Evolutionary conservation across 2,329 filamentous ascomycete species (phyloP), one percentile per base, ranked within the genome.

Genomic region (Penicillium polonicum): DNA sequence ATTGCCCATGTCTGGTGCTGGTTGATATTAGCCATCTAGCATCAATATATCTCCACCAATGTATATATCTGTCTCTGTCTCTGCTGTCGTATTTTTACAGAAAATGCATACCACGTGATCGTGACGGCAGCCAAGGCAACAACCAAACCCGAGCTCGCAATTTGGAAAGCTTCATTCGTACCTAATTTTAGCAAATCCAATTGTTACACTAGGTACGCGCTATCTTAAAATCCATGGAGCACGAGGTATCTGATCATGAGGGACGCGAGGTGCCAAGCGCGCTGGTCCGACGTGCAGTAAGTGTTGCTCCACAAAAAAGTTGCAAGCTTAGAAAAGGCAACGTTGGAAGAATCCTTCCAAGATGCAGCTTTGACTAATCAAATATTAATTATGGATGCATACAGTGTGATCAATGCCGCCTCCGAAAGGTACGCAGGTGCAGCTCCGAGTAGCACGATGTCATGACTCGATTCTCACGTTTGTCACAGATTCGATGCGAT

Each of bases 401-500:
- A 19, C 23, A 74, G 72, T 74, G 72, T 55, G 71, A 74, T 52
- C 71, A 73, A 63, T 74, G 72, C 33, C 71, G 72, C 13, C 48
- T 65, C 23, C 61, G 72, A 62, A 74, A 74, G 64, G 72, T 73
- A 65, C 8, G 45, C 19, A 48, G 29, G 8, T 48, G 42, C 25
- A 50, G 5, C 25, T 6, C 23, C 15, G 21, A 39, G 31, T 41
- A 23, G 19, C 29, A 27, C 19, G n/a, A 36, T 41, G n/a, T n/a
- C 35, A 21, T 53, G 19, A 36, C 46, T 9, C 35, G 5, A 53
- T 50, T 50, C 55, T 35, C 51, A 52, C 36, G 8, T 6, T 6
- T 19, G 25, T 27, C 13, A 23, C 55, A 78, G 75, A 76, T 78
- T 43, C 70, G 73, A 60, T 78, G 76, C 56, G 75, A 78, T 57